Evolutionary conservation across 179 eudicot genomes (phyloP).

Genomic region (Patellifolia procumbens): DNA sequence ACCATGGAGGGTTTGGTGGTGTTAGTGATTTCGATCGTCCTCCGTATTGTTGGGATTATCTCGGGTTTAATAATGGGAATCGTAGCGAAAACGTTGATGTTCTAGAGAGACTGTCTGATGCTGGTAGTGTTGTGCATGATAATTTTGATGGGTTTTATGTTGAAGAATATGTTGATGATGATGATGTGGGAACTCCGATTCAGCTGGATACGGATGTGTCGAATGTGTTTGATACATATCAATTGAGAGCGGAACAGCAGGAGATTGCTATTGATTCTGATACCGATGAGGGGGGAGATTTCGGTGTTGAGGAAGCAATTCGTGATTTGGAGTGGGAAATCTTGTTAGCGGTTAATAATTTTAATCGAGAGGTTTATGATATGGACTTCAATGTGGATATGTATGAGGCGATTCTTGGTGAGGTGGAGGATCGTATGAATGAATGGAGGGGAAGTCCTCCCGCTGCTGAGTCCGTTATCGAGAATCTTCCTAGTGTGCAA

Average conservation of each 20-base stretch:
- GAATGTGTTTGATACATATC: slow-evolving; percentile 31
- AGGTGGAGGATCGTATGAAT: slow-evolving; percentile 40
- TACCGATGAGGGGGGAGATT: slow-evolving; percentile 27
- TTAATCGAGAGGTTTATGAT: slow-evolving; percentile 36
- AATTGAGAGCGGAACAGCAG: slow-evolving; percentile 29
- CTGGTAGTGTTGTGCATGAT: slow-evolving; percentile 23
- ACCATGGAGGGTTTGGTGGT: slow-evolving; percentile 26
- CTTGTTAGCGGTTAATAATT: slow-evolving; percentile 36
- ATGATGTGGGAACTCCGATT: slow-evolving; percentile 21
- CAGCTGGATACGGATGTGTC: slow-evolving; percentile 28
- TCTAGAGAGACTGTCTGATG: slow-evolving; percentile 11
- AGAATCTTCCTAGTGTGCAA: slow-evolving; percentile 33
- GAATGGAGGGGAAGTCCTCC: slow-evolving; percentile 49
- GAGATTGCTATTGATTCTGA: slow-evolving; percentile 35
- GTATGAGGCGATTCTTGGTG: slow-evolving; percentile 35
- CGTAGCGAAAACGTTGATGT: neutral
- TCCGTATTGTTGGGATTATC: slow-evolving; percentile 45
- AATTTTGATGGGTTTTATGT: slow-evolving; percentile 18
- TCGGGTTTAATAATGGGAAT: slow-evolving; percentile 35
- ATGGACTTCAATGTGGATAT: slow-evolving; percentile 42
- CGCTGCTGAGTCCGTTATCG: slow-evolving; percentile 36
- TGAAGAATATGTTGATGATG: slow-evolving; percentile 17
- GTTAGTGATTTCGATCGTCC: slow-evolving; percentile 43
- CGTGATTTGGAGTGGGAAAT: slow-evolving; percentile 47
- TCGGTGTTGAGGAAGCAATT: slow-evolving; percentile 35